phyloP scores from a whole-genome alignment of 1,139 yeast genomes.

The Zygosaccharomyces sapae region DNA sequence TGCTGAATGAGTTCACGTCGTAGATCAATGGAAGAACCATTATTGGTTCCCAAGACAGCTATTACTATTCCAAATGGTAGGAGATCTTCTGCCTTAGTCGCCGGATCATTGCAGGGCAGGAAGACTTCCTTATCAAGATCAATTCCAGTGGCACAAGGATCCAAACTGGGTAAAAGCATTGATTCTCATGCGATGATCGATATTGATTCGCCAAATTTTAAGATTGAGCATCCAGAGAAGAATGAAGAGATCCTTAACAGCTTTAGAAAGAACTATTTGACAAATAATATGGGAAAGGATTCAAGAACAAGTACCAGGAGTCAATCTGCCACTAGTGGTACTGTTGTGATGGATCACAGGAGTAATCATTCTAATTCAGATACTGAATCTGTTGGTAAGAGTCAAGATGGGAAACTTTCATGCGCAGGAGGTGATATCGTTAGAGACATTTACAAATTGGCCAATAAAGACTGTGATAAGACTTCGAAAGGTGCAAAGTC shows the following conservation, averaged over 20 bases:
- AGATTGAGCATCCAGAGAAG: slow-evolving; percentile 24
- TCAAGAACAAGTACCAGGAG: slow-evolving; percentile 12
- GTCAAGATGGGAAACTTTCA: slow-evolving; percentile 35
- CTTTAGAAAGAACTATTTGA: slow-evolving; percentile 26
- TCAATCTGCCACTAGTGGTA: slow-evolving; percentile 10
- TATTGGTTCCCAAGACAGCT: slow-evolving; percentile 14
- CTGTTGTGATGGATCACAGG: slow-evolving; percentile 9
- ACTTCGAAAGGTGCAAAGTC: slow-evolving; percentile 32
- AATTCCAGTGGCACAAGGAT: slow-evolving; percentile 2
- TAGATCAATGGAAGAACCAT: slow-evolving; percentile 8
- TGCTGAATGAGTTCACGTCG: background rate
- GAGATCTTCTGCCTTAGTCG: slow-evolving; percentile 11
- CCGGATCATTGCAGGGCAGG: slow-evolving; percentile 12
- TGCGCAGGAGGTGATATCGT: slow-evolving; percentile 72
- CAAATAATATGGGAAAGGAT: slow-evolving; percentile 15
- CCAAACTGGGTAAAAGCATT: slow-evolving; percentile 10
- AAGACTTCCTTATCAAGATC: slow-evolving; percentile 14
- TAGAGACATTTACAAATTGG: slow-evolving; percentile 49
- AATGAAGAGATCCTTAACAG: slow-evolving; percentile 30
- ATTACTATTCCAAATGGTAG: slow-evolving; percentile 17
- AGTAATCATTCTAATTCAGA: slow-evolving; percentile 9
- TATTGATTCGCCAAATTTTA: slow-evolving; percentile 36
- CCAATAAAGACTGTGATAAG: slow-evolving; percentile 26
- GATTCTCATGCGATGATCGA: slow-evolving; percentile 31
- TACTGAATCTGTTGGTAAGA: slow-evolving; percentile 10